Conservation (phyloP, 257 asterid species). For the Hygrophila difformis region DNA sequence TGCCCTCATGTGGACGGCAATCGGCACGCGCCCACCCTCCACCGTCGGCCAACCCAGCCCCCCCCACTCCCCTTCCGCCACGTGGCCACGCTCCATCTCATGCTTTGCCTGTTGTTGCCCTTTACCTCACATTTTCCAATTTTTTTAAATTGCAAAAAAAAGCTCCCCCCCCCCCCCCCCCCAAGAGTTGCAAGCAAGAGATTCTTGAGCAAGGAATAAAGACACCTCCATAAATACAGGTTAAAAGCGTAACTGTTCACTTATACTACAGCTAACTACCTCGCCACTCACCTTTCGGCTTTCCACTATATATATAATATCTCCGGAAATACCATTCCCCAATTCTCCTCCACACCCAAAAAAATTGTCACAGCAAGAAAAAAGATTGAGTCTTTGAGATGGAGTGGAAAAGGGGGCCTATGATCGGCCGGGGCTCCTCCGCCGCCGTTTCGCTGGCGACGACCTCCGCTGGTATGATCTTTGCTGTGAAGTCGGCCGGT, state of each 20-base stretch:
- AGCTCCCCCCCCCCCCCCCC: too few species aligned
- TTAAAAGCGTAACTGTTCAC: too few species aligned
- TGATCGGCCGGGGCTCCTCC: constrained; percentile 66
- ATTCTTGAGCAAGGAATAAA: neutral
- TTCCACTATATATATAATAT: too few species aligned
- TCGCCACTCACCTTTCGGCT: too few species aligned
- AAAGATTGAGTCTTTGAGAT: constrained; percentile 19
- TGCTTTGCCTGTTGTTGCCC: neutral
- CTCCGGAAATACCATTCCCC: neutral
- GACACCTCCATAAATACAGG: too few species aligned
- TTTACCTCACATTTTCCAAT: neutral
- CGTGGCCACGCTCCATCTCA: constrained; percentile 15
- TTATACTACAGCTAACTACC: too few species aligned
- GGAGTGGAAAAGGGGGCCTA: constrained; percentile 74
- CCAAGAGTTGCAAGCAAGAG: too few species aligned
- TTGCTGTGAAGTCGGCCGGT: constrained; percentile 60
- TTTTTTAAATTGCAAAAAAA: too few species aligned
- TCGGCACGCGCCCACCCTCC: constrained; percentile 21
- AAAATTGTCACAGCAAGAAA: too few species aligned
- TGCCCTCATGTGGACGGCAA: constrained; percentile 37
- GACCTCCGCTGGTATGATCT: constrained; percentile 32
- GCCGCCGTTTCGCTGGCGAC: constrained; percentile 62
- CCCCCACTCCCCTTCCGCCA: constrained; percentile 14
- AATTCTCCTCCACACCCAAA: constrained; percentile 4
- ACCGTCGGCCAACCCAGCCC: constrained; percentile 15